A percentile compares a stretch with the other conserved stretches of the same genome.
Conservation (phyloP, 2,329 filamentous ascomycete species). For the Fusarium sp. region DNA sequence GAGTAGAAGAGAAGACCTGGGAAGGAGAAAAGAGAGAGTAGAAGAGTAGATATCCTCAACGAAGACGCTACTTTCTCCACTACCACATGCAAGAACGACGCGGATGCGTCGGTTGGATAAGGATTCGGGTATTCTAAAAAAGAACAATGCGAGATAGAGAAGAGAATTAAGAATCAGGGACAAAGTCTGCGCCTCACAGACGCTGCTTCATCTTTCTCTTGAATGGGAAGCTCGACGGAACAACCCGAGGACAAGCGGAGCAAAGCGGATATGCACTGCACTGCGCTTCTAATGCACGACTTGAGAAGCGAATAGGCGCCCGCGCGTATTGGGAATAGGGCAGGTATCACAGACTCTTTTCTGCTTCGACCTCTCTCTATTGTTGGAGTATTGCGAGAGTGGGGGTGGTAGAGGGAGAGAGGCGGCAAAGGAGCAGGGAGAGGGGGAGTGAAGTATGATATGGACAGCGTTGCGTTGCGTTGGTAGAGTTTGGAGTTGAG, state of each 20-base stretch:
- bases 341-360: constrained; percentile 10
- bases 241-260: constrained; percentile 34
- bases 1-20: not conserved
- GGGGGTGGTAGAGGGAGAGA: no score
- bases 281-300: constrained; percentile 29
- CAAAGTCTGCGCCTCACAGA: constrained; percentile 28
- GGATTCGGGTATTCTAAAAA: constrained; percentile 10
- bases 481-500: constrained; percentile 17
- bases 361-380: not conserved
- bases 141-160: constrained; percentile 17
- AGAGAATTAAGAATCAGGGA: constrained; percentile 9
- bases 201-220: constrained; percentile 9
- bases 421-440: not conserved
- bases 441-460: constrained; percentile 2
- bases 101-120: constrained; percentile 13
- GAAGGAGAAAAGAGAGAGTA: constrained; percentile 1
- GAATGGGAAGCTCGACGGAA: constrained; percentile 23
- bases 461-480: constrained; percentile 5
- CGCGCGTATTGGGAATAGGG: constrained; percentile 27
- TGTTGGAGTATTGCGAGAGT: not conserved
- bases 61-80: not conserved
- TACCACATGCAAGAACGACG: constrained; percentile 15
- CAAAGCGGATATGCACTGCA: constrained; percentile 15
- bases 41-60: not conserved
- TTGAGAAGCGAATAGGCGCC: constrained; percentile 36